Evolutionary conservation across 2,329 filamentous ascomycete species (phyloP).

Genomic region (Alternaria angustiovoidea): DNA sequence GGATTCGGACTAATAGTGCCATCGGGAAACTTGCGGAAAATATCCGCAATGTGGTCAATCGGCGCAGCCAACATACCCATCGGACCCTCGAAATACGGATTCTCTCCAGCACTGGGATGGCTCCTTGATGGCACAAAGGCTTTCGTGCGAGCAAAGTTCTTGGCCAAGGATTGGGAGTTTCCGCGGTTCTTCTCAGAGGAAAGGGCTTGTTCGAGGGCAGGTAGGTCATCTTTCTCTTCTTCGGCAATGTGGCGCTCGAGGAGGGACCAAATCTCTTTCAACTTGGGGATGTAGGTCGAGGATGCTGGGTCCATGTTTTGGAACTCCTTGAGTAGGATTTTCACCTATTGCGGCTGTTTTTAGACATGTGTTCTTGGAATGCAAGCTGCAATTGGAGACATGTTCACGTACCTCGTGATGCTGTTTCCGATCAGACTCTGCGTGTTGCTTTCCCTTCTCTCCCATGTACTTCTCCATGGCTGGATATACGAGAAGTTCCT

Average conservation of each 20-base stretch:
- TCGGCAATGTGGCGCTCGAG: conserved; percentile 43
- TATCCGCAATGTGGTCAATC: conserved; percentile 63
- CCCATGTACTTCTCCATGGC: conserved; percentile 48
- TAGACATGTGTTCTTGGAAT: not conserved
- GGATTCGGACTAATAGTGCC: conserved; percentile 36
- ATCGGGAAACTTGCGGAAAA: conserved; percentile 64
- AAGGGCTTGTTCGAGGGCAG: conserved; percentile 36
- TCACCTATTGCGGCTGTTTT: conserved; percentile 29
- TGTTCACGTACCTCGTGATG: conserved; percentile 39
- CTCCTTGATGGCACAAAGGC: conserved; percentile 40
- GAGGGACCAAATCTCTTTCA: conserved; percentile 33
- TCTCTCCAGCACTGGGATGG: conserved; percentile 53
- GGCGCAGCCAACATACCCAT: conserved; percentile 64
- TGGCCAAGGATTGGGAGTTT: conserved; percentile 37
- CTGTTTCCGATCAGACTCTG: conserved; percentile 45
- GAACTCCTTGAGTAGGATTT: conserved; percentile 41
- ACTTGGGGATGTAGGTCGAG: conserved; percentile 32
- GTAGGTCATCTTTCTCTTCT: conserved; percentile 44
- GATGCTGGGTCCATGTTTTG: conserved; percentile 37
- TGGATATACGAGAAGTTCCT: conserved; percentile 57
- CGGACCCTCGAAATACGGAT: conserved; percentile 65
- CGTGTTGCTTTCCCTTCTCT: conserved; percentile 39
- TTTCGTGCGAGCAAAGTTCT: conserved; percentile 43
- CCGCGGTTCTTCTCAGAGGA: conserved; percentile 19
- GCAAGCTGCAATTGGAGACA: not conserved